Percentiles rank a stretch among this genome's conserved stretches.
Evolutionary conservation across 1,139 yeast species (phyloP).

Genomic region (Diutina sp.): DNA sequence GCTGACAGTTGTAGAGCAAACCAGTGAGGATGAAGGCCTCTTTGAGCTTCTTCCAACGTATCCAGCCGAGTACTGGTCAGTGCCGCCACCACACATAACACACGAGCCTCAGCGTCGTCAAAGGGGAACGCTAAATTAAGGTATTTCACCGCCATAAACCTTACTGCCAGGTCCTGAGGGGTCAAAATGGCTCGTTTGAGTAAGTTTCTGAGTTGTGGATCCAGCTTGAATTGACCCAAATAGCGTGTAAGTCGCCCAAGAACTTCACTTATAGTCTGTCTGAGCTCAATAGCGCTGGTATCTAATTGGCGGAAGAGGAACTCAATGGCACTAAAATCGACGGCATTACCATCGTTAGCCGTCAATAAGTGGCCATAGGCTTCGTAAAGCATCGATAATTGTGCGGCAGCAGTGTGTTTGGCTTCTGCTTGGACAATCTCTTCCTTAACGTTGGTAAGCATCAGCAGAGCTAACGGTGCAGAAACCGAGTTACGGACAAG

Average conservation of each 20-base stretch:
- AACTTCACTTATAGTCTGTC: constrained; percentile 63
- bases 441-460: not conserved
- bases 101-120: constrained; percentile 54
- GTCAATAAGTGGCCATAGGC: not conserved
- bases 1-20: constrained; percentile 34
- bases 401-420: not conserved
- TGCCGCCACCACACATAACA: constrained; percentile 57
- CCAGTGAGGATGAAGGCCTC: constrained; percentile 76
- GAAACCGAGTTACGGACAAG: not conserved
- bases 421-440: not conserved
- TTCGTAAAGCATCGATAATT: not conserved
- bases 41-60: constrained; percentile 66
- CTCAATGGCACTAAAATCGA: constrained; percentile 32
- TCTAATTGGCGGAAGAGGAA: constrained; percentile 66
- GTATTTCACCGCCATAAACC: constrained; percentile 56
- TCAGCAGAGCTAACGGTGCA: not conserved
- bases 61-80: constrained; percentile 49
- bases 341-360: not conserved
- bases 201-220: constrained; percentile 33
- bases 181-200: constrained; percentile 12
- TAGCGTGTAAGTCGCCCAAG: constrained; percentile 40
- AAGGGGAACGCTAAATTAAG: constrained; percentile 58
- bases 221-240: constrained; percentile 24
- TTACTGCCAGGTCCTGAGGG: constrained; percentile 12
- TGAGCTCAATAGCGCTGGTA: constrained; percentile 49